Percentiles rank a stretch among this genome's conserved stretches.
phyloP scores from a whole-genome alignment of 169 alveolate genomes.

The Cryptosporidium andersoni region DNA sequence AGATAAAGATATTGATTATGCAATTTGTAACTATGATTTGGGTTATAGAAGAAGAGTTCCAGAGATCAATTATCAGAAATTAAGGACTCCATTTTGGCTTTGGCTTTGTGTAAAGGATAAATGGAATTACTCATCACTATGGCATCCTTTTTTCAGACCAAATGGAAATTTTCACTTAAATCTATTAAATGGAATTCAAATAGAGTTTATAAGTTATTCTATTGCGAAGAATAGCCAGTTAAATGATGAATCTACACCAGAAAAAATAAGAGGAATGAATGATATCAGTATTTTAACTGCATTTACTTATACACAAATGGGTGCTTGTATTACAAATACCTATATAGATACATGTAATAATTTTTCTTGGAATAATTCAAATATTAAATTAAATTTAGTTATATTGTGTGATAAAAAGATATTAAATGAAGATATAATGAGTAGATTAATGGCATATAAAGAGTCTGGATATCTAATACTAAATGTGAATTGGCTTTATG shows the following conservation, averaged over 20 bases:
- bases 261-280: constrained; percentile 23
- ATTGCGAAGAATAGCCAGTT: constrained; percentile 6
- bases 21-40: constrained; percentile 22
- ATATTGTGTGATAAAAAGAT: constrained; percentile 4
- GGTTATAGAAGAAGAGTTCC: constrained; percentile 40
- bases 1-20: constrained; percentile 50
- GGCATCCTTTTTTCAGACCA: constrained; percentile 71
- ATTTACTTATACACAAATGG: constrained; percentile 61
- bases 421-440: not conserved
- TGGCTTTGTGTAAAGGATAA: constrained; percentile 63
- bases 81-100: constrained; percentile 67
- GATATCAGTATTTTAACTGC: constrained; percentile 46
- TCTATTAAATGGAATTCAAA: constrained; percentile 3
- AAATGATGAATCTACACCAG: constrained; percentile 10
- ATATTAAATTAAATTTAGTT: not conserved
- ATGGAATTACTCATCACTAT: constrained; percentile 57
- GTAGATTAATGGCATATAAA: not conserved
- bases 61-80: constrained; percentile 32
- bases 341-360: not conserved
- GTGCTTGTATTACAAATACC: constrained; percentile 1
- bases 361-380: too few species aligned
- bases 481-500: constrained; percentile 39
- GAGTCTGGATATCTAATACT: constrained; percentile 15
- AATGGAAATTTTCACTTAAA: constrained; percentile 26
- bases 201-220: constrained; percentile 20